These are phyloP conservation scores for Chlorella vulgaris DNA, from an alignment of 139 green algal genomes.

Conservation along the genomic window DNA sequence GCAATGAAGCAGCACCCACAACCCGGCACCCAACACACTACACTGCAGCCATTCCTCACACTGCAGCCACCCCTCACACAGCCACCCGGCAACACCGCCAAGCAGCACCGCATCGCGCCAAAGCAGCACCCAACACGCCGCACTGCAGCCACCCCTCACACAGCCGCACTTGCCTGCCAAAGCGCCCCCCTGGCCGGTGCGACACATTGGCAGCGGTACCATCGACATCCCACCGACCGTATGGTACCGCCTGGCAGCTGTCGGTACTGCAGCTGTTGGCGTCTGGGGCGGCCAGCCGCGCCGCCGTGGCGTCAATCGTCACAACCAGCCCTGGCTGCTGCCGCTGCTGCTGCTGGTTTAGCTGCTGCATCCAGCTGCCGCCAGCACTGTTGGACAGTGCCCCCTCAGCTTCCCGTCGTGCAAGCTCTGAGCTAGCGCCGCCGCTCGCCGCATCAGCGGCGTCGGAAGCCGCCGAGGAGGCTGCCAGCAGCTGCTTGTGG, in stretches of 20 bases:
- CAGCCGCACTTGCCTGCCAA: constrained; percentile 26
- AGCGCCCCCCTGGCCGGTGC: constrained; percentile 34
- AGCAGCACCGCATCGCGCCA: background rate
- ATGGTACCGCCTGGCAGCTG: constrained; percentile 1
- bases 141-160: too few relatives aligned
- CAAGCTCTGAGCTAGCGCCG: too few relatives aligned
- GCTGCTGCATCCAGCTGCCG: constrained; percentile 22
- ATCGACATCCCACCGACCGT: constrained; percentile 66
- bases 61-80: too few relatives aligned
- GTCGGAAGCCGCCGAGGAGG: background rate
- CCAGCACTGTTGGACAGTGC: constrained; percentile 56
- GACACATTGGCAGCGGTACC: background rate
- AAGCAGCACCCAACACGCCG: background rate
- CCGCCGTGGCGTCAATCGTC: background rate
- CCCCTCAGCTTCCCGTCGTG: constrained; percentile 35
- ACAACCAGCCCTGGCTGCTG: background rate
- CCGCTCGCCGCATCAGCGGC: too few relatives aligned
- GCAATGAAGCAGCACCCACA: too few relatives aligned
- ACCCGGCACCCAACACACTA: too few relatives aligned
- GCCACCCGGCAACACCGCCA: too few relatives aligned
- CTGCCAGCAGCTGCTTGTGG: background rate
- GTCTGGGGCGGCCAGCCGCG: constrained; percentile 26
- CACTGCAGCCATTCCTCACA: too few relatives aligned
- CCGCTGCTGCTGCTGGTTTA: constrained; percentile 11
- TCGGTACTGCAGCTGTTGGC: background rate